These are phyloP conservation scores for Claviceps africana DNA, from an alignment of 2,329 filamentous ascomycete species.

Conservation along the genomic window DNA sequence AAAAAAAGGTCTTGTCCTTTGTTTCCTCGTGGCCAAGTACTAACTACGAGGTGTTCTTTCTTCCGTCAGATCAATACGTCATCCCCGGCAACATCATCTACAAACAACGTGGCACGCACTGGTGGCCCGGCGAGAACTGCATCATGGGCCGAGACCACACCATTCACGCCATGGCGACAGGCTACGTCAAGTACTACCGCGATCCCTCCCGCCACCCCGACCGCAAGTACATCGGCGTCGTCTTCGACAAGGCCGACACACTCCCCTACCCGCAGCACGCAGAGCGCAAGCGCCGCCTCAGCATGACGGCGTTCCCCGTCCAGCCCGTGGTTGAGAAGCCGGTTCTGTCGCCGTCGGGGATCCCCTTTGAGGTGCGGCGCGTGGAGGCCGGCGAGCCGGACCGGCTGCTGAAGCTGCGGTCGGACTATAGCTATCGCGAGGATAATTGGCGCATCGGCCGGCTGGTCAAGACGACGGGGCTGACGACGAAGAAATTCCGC, in stretches of 20 bases:
- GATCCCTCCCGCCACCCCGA: conserved; percentile 72
- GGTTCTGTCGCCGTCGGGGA: conserved; percentile 34
- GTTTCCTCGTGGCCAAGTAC: neutral
- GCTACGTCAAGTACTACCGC: conserved; percentile 94
- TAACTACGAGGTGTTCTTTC: neutral
- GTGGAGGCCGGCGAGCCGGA: conserved; percentile 27
- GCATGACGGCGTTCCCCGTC: conserved; percentile 47
- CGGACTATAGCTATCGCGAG: conserved; percentile 46
- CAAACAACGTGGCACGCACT: conserved; percentile 85
- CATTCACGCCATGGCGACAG: conserved; percentile 70
- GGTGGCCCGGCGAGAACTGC: conserved; percentile 92
- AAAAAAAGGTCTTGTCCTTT: too few relatives aligned
- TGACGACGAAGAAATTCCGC: conserved; percentile 34
- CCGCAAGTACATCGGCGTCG: conserved; percentile 87
- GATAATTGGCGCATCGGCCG: conserved; percentile 46
- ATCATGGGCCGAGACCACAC: conserved; percentile 94
- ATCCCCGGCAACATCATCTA: conserved; percentile 96
- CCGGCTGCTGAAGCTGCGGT: conserved; percentile 34
- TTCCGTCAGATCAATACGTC: conserved; percentile 64
- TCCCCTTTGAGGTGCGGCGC: conserved; percentile 32
- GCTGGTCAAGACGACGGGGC: conserved; percentile 36
- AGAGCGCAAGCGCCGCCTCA: conserved; percentile 59
- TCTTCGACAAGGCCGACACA: conserved; percentile 66
- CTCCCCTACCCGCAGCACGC: conserved; percentile 66
- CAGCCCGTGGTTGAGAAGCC: conserved; percentile 22